Conservation (phyloP, 176 grass and related monocot species). For the Zoysia pacifica region DNA sequence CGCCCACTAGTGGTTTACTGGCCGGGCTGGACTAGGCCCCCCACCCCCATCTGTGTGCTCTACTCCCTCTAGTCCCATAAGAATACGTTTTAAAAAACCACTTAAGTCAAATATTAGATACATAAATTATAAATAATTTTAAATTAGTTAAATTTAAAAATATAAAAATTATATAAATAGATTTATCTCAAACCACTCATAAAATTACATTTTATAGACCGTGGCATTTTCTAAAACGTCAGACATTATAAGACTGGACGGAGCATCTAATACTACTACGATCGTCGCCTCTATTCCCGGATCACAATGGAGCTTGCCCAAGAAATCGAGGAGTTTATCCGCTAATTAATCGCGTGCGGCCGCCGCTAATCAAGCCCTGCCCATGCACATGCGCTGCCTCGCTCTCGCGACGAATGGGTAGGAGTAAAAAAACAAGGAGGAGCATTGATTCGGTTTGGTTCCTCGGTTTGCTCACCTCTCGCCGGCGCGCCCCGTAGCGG, state of each 20-base stretch:
- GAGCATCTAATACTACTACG: neutral
- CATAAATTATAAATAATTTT: too few relatives aligned
- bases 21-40: slow-evolving; percentile 35
- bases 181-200: too few relatives aligned
- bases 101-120: too few relatives aligned
- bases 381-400: slow-evolving; percentile 48
- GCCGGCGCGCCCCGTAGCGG: slow-evolving; percentile 43
- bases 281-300: neutral
- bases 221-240: too few relatives aligned
- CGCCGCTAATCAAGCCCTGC: slow-evolving; percentile 41
- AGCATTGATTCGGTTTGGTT: slow-evolving; percentile 47
- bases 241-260: too few relatives aligned
- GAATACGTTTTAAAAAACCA: too few relatives aligned
- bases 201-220: too few relatives aligned
- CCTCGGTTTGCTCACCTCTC: slow-evolving; percentile 52
- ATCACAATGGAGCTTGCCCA: too few relatives aligned
- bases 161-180: too few relatives aligned
- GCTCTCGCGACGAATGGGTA: neutral
- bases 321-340: slow-evolving; percentile 30
- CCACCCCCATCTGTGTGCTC: neutral
- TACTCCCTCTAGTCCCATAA: too few relatives aligned
- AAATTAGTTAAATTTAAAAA: too few relatives aligned
- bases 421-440: neutral
- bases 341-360: slow-evolving; percentile 18
- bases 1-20: slow-evolving; percentile 40